phyloP scores from a whole-genome alignment of 2,329 filamentous ascomycete species.

The Ramularia endophylla region DNA sequence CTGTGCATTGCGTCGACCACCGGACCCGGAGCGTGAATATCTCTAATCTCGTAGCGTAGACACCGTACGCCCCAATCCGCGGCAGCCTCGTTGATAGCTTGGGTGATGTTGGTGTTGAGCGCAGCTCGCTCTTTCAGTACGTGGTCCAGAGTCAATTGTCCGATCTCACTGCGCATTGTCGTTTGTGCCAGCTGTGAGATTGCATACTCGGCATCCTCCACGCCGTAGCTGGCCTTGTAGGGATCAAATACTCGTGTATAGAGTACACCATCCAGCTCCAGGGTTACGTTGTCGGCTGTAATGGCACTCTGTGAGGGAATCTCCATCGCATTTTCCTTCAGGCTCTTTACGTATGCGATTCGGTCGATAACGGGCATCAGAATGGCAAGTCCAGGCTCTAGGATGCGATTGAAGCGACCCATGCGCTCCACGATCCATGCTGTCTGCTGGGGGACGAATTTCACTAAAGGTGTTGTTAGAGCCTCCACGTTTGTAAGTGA shows the following conservation, averaged over 20 bases:
- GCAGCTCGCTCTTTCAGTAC: slow-evolving; percentile 95
- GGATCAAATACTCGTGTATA: slow-evolving; percentile 97
- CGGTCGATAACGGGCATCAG: slow-evolving; percentile 87
- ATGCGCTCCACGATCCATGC: slow-evolving; percentile 99
- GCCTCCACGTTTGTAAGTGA: no score
- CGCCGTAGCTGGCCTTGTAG: slow-evolving; percentile 97
- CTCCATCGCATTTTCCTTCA: slow-evolving; percentile 95
- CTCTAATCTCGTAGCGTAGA: slow-evolving; percentile 93
- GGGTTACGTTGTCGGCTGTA: slow-evolving; percentile 94
- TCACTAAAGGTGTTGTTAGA: slow-evolving; percentile 91
- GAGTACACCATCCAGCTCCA: slow-evolving; percentile 91
- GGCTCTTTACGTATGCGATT: slow-evolving; percentile 94
- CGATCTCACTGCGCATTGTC: slow-evolving; percentile 98
- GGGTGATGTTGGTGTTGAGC: slow-evolving; percentile 97
- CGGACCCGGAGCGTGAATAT: slow-evolving; percentile 90
- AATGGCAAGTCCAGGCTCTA: slow-evolving; percentile 85
- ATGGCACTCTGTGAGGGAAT: slow-evolving; percentile 98
- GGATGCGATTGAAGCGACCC: slow-evolving; percentile 92
- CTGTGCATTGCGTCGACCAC: slow-evolving; percentile 98
- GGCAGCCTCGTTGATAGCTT: slow-evolving; percentile 95
- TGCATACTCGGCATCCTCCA: slow-evolving; percentile 97
- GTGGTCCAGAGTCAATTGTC: slow-evolving; percentile 91
- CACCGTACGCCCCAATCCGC: slow-evolving; percentile 96
- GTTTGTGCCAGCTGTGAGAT: slow-evolving; percentile 97
- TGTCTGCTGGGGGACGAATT: slow-evolving; percentile 92